Percentiles rank a stretch among this genome's conserved stretches.
phyloP scores from a whole-genome alignment of 306 rosid genomes.

The Fragaria nilgerrensis region DNA sequence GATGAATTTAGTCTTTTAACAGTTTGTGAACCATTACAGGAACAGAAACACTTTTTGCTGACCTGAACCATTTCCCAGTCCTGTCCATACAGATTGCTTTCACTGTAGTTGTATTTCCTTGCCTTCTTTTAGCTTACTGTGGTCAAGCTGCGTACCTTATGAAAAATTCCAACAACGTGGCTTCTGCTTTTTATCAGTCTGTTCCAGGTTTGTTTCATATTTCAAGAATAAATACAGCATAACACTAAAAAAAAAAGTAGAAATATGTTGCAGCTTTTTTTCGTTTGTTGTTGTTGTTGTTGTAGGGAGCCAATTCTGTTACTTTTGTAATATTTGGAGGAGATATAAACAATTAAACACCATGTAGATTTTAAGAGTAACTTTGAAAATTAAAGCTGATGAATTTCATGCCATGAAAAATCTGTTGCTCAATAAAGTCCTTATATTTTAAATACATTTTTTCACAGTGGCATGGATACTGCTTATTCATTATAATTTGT shows the following conservation, averaged over 20 bases:
- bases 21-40: conserved; percentile 52
- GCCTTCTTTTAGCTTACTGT: conserved; percentile 54
- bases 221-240: background rate
- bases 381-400: background rate
- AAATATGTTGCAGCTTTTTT: background rate
- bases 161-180: conserved; percentile 46
- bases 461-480: background rate
- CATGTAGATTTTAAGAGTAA: background rate
- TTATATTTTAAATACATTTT: background rate
- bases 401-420: background rate
- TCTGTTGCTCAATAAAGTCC: background rate
- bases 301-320: background rate
- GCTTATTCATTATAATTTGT: background rate
- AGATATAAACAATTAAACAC: background rate
- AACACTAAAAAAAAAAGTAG: background rate
- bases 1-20: conserved; percentile 16
- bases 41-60: conserved; percentile 94
- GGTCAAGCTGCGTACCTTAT: conserved; percentile 28
- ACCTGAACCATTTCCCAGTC: conserved; percentile 91
- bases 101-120: conserved; percentile 86
- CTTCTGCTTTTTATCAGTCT: conserved; percentile 73
- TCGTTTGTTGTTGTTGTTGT: too few relatives aligned
- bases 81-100: conserved; percentile 89
- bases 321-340: background rate
- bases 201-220: conserved; percentile 71